Conservation (phyloP, 495 filamentous ascomycete species). For the Hypoxylon fuscum region DNA sequence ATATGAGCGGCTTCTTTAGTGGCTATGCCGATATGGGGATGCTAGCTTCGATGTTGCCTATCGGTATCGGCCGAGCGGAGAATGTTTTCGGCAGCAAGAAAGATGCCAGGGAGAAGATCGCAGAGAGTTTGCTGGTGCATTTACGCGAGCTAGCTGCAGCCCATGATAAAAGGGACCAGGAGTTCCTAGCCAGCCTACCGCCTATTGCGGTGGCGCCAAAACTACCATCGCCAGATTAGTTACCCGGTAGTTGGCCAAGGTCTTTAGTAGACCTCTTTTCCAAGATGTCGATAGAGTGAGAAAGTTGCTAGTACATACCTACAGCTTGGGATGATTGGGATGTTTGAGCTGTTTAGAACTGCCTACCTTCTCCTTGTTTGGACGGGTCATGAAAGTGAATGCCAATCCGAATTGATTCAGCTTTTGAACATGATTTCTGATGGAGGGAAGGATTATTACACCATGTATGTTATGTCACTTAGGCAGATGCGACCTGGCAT, state of each 20-base stretch:
- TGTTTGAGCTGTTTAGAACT: background rate
- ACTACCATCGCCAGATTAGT: background rate
- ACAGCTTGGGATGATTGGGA: too few species aligned
- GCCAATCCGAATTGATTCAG: background rate
- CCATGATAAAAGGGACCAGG: conserved; percentile 9
- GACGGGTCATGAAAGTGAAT: background rate
- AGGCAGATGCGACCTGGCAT: background rate
- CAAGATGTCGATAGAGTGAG: too few species aligned
- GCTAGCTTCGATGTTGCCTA: conserved; percentile 28
- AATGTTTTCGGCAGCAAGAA: conserved; percentile 39
- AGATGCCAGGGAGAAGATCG: conserved; percentile 43
- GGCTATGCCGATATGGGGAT: conserved; percentile 23
- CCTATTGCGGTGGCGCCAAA: conserved; percentile 1
- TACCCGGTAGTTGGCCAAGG: background rate
- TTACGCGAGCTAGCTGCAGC: conserved; percentile 25
- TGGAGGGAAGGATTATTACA: background rate
- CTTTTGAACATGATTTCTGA: background rate
- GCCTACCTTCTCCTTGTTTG: background rate
- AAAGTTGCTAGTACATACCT: too few species aligned
- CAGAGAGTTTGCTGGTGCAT: conserved; percentile 40
- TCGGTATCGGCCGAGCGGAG: conserved; percentile 32
- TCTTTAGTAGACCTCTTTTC: too few species aligned
- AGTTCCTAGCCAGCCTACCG: conserved; percentile 4
- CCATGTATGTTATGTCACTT: background rate
- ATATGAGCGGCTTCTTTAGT: conserved; percentile 11